Base-by-base conservation (phyloP, 306 rosid species). In the Acacia melanoxylon region DNA sequence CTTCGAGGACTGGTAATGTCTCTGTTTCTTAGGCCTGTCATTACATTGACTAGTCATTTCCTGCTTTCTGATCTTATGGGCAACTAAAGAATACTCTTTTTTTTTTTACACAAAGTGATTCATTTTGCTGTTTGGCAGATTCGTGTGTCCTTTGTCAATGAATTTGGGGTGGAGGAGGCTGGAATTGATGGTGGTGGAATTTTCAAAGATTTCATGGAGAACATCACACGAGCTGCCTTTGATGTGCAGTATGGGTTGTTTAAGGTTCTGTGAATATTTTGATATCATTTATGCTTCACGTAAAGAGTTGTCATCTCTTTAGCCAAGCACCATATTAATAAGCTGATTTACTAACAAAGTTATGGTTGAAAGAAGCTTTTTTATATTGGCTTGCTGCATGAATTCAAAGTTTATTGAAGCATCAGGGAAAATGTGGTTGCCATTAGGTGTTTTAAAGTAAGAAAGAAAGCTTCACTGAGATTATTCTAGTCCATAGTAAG, bases 161-260 rank as follows among this genome's bases (percentile, higher is more conserved):
- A 95, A 81, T 91, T 93, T 90, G 99, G 99, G 78, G 99, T 93
- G 82, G 99, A 95, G 90, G 99, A 95, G 88, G 99, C 98, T 77
- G 99, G 99, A 80, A 93, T 95, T 75, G 99, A 95, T 83, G 99
- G 99, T 41, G 98, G 99, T 72, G 99, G 99, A 78, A 95, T 95
- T 83, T 95, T 95, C 85, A 95, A 95, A 86, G 99, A 95, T 89
- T 95, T 95, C 85, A 95, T 95, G 99, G 99, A 95, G 86, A 95
- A 95, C 85, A 95, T 95, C 80, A 95, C 99, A 61, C 93, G 94
- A 76, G 99, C 99, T 83, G 98, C 99, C 79, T 95, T 95, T 88
- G 99, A 95, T 82, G 97, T 95, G 84, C 99, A 95, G 79, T 95
- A 93, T 86, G 99, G 99, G 80, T 85, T 95, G 68, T 95, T 95